Conservation (phyloP, 768 basidiomycete species). For the Daedaleopsis nitida region DNA sequence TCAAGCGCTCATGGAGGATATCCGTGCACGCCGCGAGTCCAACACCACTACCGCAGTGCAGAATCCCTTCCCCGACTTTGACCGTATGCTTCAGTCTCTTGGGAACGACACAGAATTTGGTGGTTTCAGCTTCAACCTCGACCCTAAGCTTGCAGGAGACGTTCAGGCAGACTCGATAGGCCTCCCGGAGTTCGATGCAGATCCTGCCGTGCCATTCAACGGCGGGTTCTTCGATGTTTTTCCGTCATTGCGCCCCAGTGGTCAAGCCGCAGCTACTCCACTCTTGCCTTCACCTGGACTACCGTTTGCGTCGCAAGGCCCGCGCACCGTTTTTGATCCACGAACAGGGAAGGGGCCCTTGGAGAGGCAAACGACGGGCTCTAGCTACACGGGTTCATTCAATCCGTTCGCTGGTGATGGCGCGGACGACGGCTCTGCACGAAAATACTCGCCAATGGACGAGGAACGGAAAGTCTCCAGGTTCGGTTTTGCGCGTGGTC, state of each 20-base stretch:
- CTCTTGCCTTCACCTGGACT: constrained; percentile 57
- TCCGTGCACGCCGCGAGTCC: constrained; percentile 73
- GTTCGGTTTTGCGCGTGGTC: constrained; percentile 79
- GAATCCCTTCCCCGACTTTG: constrained; percentile 88
- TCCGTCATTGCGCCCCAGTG: constrained; percentile 50
- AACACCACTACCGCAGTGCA: constrained; percentile 40
- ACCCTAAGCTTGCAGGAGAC: constrained; percentile 68
- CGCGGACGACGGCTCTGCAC: constrained; percentile 45
- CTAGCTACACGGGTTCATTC: constrained; percentile 73
- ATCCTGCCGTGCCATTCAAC: constrained; percentile 56
- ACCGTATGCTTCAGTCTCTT: constrained; percentile 76
- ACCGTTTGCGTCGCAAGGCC: constrained; percentile 47
- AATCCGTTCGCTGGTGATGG: constrained; percentile 73
- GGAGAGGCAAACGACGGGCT: constrained; percentile 49
- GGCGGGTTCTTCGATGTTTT: constrained; percentile 73
- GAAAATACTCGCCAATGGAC: constrained; percentile 43
- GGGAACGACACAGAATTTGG: constrained; percentile 60
- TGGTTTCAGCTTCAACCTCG: constrained; percentile 86
- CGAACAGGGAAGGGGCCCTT: constrained; percentile 41
- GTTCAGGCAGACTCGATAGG: constrained; percentile 40
- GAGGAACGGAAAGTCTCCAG: constrained; percentile 78
- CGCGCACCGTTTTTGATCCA: constrained; percentile 60
- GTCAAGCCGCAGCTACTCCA: constrained; percentile 28
- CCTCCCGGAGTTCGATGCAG: constrained; percentile 49
- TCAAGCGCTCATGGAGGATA: constrained; percentile 81